Conservation (phyloP, 305 asterid genomes). For the Fraxinus sp. region DNA sequence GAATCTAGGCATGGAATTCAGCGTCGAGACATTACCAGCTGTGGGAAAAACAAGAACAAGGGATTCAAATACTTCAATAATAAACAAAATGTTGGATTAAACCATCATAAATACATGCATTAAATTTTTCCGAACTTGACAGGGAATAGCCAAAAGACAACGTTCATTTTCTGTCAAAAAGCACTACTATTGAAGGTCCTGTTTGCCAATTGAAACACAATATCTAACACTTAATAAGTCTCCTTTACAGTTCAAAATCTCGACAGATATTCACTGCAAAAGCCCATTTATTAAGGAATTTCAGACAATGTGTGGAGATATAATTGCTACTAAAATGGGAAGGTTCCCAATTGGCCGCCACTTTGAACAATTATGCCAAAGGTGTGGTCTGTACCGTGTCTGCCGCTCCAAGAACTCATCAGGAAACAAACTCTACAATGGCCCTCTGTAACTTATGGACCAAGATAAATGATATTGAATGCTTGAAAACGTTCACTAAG, state of each 20-base stretch:
- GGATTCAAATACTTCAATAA: constrained; percentile 22
- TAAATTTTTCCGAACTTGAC: not conserved
- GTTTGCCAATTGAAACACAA: not conserved
- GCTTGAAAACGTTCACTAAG: not conserved
- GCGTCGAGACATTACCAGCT: constrained; percentile 95
- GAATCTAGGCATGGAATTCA: constrained; percentile 96
- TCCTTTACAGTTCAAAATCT: not conserved
- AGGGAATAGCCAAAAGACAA: not conserved
- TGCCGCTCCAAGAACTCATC: not conserved
- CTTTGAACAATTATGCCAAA: not conserved
- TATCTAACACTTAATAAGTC: not conserved
- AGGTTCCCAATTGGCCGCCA: not conserved
- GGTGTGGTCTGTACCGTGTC: not conserved
- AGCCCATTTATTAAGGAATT: not conserved
- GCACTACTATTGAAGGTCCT: not conserved
- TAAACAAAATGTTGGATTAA: not conserved
- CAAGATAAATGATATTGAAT: not conserved
- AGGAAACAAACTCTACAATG: constrained; percentile 4
- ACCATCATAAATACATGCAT: not conserved
- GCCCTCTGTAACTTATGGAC: not conserved
- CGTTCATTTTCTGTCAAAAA: not conserved
- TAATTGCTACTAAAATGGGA: not conserved
- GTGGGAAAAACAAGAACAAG: constrained; percentile 30
- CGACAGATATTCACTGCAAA: not conserved
- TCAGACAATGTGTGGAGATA: not conserved